Evolutionary conservation across 257 asterid species (phyloP).

Genomic region (Salvia hispanica): DNA sequence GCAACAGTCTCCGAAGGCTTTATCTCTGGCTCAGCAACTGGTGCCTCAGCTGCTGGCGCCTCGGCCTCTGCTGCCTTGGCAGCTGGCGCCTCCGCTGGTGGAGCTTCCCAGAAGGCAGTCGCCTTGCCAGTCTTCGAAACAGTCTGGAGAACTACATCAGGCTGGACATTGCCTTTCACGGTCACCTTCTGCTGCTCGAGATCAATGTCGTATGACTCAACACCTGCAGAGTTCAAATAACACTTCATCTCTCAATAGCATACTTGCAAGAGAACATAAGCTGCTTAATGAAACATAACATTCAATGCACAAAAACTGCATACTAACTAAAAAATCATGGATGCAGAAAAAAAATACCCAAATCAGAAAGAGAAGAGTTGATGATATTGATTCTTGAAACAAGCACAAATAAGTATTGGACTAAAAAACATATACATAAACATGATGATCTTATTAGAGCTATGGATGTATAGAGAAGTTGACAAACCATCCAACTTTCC

Average conservation of each 20-base stretch:
- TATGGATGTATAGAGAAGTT: slow-evolving; percentile 10
- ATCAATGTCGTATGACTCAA: slow-evolving; percentile 78
- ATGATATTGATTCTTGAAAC: background rate
- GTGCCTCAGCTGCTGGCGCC: slow-evolving; percentile 29
- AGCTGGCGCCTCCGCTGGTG: slow-evolving; percentile 38
- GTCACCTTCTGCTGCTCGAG: slow-evolving; percentile 88
- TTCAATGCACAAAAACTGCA: background rate
- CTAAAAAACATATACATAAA: background rate
- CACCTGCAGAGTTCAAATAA: slow-evolving; percentile 48
- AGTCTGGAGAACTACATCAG: slow-evolving; percentile 76
- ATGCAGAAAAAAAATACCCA: background rate
- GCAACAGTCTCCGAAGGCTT: slow-evolving; percentile 43
- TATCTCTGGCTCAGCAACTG: slow-evolving; percentile 37
- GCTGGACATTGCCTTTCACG: slow-evolving; percentile 67
- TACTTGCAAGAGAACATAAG: slow-evolving; percentile 5
- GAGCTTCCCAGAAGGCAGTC: slow-evolving; percentile 76
- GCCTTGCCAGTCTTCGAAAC: slow-evolving; percentile 93
- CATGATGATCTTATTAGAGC: slow-evolving; percentile 5
- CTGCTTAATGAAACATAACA: no score
- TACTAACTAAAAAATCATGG: background rate
- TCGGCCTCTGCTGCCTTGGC: slow-evolving; percentile 29
- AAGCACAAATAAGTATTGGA: background rate
- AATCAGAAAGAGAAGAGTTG: no score
- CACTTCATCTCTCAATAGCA: background rate
- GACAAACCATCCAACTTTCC: slow-evolving; percentile 87